Percentiles rank a stretch among this genome's conserved stretches.
phyloP scores from a whole-genome alignment of 352 stramenopile species.

The Blastocystis sp. region DNA sequence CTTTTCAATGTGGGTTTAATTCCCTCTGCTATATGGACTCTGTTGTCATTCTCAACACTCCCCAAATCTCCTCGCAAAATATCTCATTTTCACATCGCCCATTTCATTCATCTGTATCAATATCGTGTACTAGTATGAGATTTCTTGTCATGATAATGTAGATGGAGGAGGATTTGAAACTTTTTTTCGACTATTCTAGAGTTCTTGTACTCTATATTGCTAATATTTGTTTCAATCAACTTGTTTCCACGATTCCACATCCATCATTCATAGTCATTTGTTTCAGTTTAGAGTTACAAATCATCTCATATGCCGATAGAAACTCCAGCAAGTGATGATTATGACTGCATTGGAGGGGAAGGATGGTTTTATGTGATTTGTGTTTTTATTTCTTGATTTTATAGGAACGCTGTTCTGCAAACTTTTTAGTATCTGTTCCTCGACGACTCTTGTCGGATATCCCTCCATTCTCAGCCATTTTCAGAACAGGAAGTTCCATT shows the following conservation, averaged over 20 bases:
- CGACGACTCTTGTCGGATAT: slow-evolving; percentile 46
- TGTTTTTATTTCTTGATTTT: neutral
- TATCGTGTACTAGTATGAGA: neutral
- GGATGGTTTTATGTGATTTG: slow-evolving; percentile 28
- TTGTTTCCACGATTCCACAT: neutral
- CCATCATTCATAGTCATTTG: neutral
- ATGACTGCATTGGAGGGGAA: slow-evolving; percentile 54
- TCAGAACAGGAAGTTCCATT: slow-evolving; percentile 22
- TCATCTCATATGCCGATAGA: neutral
- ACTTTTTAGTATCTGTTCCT: slow-evolving; percentile 42
- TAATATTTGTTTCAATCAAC: too few relatives aligned
- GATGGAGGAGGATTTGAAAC: neutral
- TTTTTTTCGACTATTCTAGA: neutral
- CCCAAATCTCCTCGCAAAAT: neutral
- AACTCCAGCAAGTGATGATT: neutral
- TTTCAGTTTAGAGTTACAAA: neutral
- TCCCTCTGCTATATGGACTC: neutral
- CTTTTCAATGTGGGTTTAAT: neutral
- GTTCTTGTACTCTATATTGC: too few relatives aligned
- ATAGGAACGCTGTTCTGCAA: slow-evolving; percentile 61
- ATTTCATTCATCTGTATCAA: neutral
- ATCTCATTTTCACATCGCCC: neutral
- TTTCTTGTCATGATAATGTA: neutral
- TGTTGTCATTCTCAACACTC: neutral
- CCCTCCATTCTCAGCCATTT: neutral